phyloP scores from a whole-genome alignment of 2,329 filamentous ascomycete species.

The Cucurbitaria berberidis region DNA sequence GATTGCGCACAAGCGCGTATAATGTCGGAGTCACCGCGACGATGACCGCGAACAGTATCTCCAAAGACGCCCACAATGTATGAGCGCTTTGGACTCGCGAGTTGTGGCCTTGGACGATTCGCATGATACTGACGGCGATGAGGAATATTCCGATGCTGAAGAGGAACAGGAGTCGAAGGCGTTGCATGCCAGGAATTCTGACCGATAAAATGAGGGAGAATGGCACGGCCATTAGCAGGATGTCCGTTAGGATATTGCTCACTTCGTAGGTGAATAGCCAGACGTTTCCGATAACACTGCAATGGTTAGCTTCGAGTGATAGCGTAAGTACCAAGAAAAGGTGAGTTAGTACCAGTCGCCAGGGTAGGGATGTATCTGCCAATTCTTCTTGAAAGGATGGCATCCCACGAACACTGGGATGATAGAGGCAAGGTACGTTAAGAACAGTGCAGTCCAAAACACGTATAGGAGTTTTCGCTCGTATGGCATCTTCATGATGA shows the following conservation, averaged over 20 bases:
- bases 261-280: constrained; percentile 28
- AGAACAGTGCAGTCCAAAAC: constrained; percentile 10
- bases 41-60: constrained; percentile 19
- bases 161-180: constrained; percentile 21
- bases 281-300: constrained; percentile 23
- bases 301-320: constrained; percentile 2
- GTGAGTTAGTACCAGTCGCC: constrained; percentile 18
- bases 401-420: constrained; percentile 18
- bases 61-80: constrained; percentile 23
- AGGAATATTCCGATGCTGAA: constrained; percentile 27
- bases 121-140: constrained; percentile 21
- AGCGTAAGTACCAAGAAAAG: background rate
- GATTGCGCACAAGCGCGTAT: constrained; percentile 21
- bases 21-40: constrained; percentile 26
- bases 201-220: constrained; percentile 18
- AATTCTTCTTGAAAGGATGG: constrained; percentile 15
- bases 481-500: constrained; percentile 24
- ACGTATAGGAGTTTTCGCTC: constrained; percentile 16
- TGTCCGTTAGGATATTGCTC: constrained; percentile 25
- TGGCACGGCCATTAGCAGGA: constrained; percentile 22
- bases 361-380: constrained; percentile 26
- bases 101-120: constrained; percentile 16
- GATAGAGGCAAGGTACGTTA: constrained; percentile 22
- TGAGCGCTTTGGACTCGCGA: constrained; percentile 19
- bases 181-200: constrained; percentile 15